These are phyloP conservation scores for Fusarium decemcellulare DNA, from an alignment of 2,329 filamentous ascomycete genomes.

Conservation along the genomic window DNA sequence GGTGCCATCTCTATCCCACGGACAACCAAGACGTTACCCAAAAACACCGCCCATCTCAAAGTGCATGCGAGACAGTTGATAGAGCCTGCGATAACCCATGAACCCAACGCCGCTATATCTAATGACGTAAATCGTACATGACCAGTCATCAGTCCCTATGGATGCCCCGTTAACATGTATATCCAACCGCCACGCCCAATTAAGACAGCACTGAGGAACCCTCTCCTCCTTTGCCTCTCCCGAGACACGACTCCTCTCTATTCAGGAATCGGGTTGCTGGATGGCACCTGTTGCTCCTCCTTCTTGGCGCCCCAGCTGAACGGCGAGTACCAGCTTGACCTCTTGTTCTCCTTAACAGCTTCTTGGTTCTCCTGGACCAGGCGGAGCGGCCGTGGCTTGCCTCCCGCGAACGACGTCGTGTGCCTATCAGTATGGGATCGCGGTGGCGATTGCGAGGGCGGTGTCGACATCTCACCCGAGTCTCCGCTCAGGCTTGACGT, in stretches of 20 bases:
- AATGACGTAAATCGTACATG: constrained; percentile 51
- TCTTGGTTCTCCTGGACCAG: constrained; percentile 85
- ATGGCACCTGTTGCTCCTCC: constrained; percentile 57
- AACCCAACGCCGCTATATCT: constrained; percentile 51
- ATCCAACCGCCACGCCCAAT: constrained; percentile 45
- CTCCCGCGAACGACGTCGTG: constrained; percentile 69
- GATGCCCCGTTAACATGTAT: constrained; percentile 43
- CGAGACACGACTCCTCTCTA: constrained; percentile 38
- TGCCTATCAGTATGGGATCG: constrained; percentile 66
- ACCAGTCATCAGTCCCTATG: constrained; percentile 44
- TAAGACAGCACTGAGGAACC: constrained; percentile 30
- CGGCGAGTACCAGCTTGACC: constrained; percentile 74
- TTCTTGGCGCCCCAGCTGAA: constrained; percentile 68
- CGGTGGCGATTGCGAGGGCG: constrained; percentile 68
- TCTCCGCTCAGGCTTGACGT: constrained; percentile 78
- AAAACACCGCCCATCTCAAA: constrained; percentile 33
- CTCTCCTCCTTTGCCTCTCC: constrained; percentile 12
- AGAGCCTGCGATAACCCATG: constrained; percentile 48
- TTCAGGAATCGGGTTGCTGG: constrained; percentile 53
- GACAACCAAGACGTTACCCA: constrained; percentile 31
- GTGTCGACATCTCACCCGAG: constrained; percentile 67
- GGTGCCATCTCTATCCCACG: constrained; percentile 33
- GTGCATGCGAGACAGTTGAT: constrained; percentile 43
- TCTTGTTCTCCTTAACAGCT: constrained; percentile 67
- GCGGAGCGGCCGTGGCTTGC: constrained; percentile 86